Evolutionary conservation across 805 yeast genomes (phyloP).

Genomic region (Torulaspora gathmanii): DNA sequence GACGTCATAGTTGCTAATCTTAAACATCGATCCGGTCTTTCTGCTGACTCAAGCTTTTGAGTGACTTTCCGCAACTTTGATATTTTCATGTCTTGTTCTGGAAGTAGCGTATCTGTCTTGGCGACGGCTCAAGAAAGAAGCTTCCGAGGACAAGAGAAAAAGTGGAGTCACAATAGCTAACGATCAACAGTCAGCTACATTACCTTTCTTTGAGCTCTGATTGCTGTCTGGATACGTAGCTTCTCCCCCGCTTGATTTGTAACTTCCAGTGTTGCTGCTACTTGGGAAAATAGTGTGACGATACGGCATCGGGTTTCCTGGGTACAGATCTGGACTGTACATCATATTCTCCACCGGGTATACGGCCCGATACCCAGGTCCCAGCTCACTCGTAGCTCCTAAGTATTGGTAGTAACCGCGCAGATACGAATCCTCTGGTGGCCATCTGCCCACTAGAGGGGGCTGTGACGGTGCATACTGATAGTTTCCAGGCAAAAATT

Average conservation of each 20-base stretch:
- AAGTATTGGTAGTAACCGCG: constrained; percentile 6
- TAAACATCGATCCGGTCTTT: too few species aligned
- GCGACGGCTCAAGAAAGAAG: too few species aligned
- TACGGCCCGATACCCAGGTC: not conserved
- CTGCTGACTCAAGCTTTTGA: not conserved
- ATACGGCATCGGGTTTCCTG: constrained; percentile 1
- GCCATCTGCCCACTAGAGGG: constrained; percentile 1
- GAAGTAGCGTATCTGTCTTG: not conserved
- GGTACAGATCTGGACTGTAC: constrained; percentile 1
- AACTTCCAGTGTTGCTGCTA: constrained; percentile 13
- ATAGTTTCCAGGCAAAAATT: not conserved
- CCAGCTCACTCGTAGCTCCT: not conserved
- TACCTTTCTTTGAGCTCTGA: not conserved
- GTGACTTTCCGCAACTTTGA: not conserved
- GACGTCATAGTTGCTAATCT: not conserved
- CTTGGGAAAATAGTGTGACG: not conserved
- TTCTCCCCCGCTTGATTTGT: constrained; percentile 29
- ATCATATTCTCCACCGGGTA: not conserved
- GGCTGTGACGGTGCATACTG: constrained; percentile 1
- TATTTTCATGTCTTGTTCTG: not conserved
- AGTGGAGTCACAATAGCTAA: not conserved
- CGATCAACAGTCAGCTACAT: not conserved
- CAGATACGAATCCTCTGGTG: constrained; percentile 1
- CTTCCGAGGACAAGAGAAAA: too few species aligned
- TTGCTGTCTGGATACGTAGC: constrained; percentile 25